Base-by-base conservation (phyloP, 164 flowering plant genomes). In the Saururus chinensis region DNA sequence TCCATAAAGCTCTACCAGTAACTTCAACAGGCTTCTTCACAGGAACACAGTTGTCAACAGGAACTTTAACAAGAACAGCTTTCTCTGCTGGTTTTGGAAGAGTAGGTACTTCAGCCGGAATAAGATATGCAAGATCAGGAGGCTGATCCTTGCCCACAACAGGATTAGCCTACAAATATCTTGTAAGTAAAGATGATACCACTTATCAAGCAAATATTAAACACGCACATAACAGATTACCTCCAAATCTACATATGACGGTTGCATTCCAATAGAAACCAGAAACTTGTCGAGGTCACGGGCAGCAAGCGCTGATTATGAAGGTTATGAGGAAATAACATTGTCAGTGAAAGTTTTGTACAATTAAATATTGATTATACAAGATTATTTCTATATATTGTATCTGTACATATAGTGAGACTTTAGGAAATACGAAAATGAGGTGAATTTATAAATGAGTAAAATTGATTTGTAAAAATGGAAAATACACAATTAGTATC, bases 101-200 rank as follows among this genome's bases (percentile, higher is more conserved):
- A 54, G 59, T 75, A 57, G 42, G 40, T 21, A 79, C 68, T 49
- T 64, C 86, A 61, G 90, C 80, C 59, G 95, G 97, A 71, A 89
- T 97, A 73, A 84, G 75, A 60, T 73, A 58, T 53, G 97, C 92
- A 54, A 93, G 82, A 78, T 93, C 97, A 52, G 99, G 99, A 64
- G 97, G 95, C 63, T 88, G 95, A 74, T 93, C 97, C 74, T 93
- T 90, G 21, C 99, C 97, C 8, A 93, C 92, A 1, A 81, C n/a
- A 58, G 96, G 96, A 58, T 70, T 88, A 71, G 87, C 95, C 99
- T 88, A 69, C 69, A 62, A 71, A 16, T 66, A 61, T 21, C n/a
- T 7, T 64, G 48, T 23, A 23, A 61, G 20, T 8, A 9, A 9
- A 24, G 51, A 60, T 53, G 19, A 25, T 13, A 11, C 48, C 22